These are phyloP conservation scores for Nothophaeocryptopus gaeumannii DNA, from an alignment of 2,329 filamentous ascomycete genomes.

Conservation along the genomic window DNA sequence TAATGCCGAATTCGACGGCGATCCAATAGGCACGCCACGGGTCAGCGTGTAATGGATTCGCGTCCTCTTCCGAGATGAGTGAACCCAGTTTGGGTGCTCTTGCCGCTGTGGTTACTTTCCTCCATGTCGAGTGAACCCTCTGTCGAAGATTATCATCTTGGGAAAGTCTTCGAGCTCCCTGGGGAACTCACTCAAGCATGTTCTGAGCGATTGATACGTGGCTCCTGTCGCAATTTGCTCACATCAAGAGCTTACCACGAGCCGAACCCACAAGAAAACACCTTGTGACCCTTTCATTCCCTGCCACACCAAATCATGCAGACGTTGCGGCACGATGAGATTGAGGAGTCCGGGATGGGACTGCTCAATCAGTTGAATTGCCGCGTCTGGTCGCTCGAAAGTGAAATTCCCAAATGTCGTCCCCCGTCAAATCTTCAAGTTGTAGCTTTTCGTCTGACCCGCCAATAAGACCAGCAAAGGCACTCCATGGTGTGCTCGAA, in stretches of 20 bases:
- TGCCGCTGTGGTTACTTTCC: not conserved
- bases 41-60: no score
- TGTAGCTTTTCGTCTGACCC: not conserved
- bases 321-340: not conserved
- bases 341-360: not conserved
- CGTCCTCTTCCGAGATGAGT: not conserved
- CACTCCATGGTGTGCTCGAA: not conserved
- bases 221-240: not conserved
- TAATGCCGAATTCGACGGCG: no score
- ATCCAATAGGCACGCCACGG: no score
- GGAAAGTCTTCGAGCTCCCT: not conserved
- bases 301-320: not conserved
- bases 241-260: constrained; percentile 7
- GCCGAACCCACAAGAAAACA: constrained; percentile 15
- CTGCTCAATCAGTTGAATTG: not conserved
- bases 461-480: not conserved
- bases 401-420: not conserved
- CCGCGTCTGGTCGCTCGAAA: not conserved
- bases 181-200: not conserved
- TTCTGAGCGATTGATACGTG: not conserved
- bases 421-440: not conserved
- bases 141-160: not conserved
- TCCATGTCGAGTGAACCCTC: not conserved
- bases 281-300: constrained; percentile 12
- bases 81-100: not conserved